Conservation (phyloP, 1,284 basidiomycete genomes). For the Cryptococcus depauperatus region DNA sequence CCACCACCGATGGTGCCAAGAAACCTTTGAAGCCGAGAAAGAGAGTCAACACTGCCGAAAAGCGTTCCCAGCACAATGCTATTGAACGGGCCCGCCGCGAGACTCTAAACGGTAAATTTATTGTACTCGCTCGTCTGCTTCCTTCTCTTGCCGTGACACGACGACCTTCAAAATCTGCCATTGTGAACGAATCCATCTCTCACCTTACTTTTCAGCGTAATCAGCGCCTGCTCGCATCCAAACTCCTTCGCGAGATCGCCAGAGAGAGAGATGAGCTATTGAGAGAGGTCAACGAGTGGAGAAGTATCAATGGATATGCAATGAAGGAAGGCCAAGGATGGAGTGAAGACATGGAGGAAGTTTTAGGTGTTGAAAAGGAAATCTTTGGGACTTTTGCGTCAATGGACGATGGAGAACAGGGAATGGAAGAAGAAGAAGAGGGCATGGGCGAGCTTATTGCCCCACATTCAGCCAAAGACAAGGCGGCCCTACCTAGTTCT, state of each 20-base stretch:
- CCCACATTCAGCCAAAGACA: neutral
- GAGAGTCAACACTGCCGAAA: constrained; percentile 86
- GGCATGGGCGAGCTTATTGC: neutral
- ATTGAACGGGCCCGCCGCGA: constrained; percentile 85
- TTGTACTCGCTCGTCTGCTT: constrained; percentile 73
- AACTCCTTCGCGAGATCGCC: constrained; percentile 66
- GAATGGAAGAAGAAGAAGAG: constrained; percentile 29
- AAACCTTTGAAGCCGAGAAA: constrained; percentile 51
- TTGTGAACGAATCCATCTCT: constrained; percentile 84
- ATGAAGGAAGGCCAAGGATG: constrained; percentile 49
- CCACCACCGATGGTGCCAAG: constrained; percentile 15
- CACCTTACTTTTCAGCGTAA: constrained; percentile 72
- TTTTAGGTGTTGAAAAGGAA: constrained; percentile 42
- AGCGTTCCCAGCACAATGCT: constrained; percentile 87
- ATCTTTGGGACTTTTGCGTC: constrained; percentile 41
- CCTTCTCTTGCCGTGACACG: constrained; percentile 82
- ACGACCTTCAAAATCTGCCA: constrained; percentile 84
- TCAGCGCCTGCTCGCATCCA: constrained; percentile 65
- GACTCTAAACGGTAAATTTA: constrained; percentile 80
- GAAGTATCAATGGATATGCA: constrained; percentile 55
- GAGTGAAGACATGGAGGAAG: constrained; percentile 40
- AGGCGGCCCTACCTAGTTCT: neutral
- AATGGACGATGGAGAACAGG: constrained; percentile 33
- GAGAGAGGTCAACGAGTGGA: constrained; percentile 79
- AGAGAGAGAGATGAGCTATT: constrained; percentile 70